These are phyloP conservation scores for Elongisporangium anandrum DNA, from an alignment of 352 stramenopile genomes.

Conservation along the genomic window DNA sequence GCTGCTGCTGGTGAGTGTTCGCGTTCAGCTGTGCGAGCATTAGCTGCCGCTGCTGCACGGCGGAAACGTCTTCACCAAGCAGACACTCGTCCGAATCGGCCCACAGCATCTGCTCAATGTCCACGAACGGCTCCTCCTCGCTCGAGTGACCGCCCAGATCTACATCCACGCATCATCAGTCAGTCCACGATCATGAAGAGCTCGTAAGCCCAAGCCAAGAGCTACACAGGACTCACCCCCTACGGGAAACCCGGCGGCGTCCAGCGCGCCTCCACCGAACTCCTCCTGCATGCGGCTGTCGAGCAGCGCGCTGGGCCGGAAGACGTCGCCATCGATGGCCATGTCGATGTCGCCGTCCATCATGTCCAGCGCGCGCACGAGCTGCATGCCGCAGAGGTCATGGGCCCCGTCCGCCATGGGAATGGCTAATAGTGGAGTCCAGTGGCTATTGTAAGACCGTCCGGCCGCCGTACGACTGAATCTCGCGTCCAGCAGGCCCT, in stretches of 20 bases:
- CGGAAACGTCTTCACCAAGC: neutral
- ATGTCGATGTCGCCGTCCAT: conserved; percentile 46
- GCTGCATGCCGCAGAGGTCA: conserved; percentile 19
- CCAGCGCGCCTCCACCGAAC: conserved; percentile 27
- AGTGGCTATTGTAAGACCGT: too few species aligned
- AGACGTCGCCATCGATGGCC: conserved; percentile 58
- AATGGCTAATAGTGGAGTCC: too few species aligned
- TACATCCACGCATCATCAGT: conserved; percentile 3
- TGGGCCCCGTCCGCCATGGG: too few species aligned
- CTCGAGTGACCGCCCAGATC: neutral
- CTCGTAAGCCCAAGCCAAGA: conserved; percentile 1
- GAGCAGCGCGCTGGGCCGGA: conserved; percentile 62
- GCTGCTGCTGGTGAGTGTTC: neutral
- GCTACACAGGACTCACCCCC: neutral
- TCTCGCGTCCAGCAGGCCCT: too few species aligned
- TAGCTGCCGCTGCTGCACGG: conserved; percentile 15
- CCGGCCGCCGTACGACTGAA: too few species aligned
- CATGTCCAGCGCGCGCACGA: conserved; percentile 33
- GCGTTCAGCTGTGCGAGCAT: conserved; percentile 3
- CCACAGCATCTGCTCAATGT: conserved; percentile 72
- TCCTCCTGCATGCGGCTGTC: conserved; percentile 43
- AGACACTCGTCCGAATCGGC: conserved; percentile 32
- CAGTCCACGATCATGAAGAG: conserved; percentile 7
- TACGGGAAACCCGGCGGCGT: conserved; percentile 18
- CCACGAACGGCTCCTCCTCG: conserved; percentile 26